Conservation (phyloP, 169 alveolate genomes). For the Plasmodium cynomolgi region DNA sequence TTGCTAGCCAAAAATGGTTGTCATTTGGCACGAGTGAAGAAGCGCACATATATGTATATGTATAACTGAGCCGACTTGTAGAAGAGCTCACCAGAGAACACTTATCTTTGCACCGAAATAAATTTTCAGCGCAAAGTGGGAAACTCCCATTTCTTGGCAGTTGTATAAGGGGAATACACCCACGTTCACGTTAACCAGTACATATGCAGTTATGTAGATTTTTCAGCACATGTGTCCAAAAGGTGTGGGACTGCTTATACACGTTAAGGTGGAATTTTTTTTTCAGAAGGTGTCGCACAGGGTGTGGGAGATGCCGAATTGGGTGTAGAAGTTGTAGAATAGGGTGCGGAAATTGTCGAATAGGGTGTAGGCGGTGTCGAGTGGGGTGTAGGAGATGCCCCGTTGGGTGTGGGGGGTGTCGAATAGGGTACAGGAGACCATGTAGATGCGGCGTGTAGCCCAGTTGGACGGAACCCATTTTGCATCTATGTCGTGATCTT, state of each 20-base stretch:
- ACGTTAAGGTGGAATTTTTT: constrained; percentile 1
- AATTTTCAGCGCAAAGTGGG: constrained; percentile 1
- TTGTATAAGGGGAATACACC: neutral
- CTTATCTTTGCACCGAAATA: neutral
- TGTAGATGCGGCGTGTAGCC: constrained; percentile 1
- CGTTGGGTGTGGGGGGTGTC: constrained; percentile 4
- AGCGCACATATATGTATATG: neutral
- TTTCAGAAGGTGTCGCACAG: constrained; percentile 13
- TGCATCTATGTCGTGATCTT: neutral
- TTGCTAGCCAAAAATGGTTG: neutral
- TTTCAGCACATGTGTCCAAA: constrained; percentile 9
- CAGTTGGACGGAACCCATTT: neutral
- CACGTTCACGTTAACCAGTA: neutral
- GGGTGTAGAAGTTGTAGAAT: constrained; percentile 18
- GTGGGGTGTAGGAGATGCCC: constrained; percentile 22
- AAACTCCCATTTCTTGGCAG: neutral
- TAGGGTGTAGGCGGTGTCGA: constrained; percentile 9
- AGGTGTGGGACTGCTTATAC: constrained; percentile 1
- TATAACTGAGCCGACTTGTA: neutral
- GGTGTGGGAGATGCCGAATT: constrained; percentile 7
- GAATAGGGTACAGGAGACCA: neutral
- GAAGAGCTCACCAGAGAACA: constrained; percentile 1
- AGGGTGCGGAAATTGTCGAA: constrained; percentile 13
- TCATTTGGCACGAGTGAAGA: constrained; percentile 2
- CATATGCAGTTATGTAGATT: constrained; percentile 26